phyloP scores from a whole-genome alignment of 768 basidiomycete species.

The Holtermannia corniformis region DNA sequence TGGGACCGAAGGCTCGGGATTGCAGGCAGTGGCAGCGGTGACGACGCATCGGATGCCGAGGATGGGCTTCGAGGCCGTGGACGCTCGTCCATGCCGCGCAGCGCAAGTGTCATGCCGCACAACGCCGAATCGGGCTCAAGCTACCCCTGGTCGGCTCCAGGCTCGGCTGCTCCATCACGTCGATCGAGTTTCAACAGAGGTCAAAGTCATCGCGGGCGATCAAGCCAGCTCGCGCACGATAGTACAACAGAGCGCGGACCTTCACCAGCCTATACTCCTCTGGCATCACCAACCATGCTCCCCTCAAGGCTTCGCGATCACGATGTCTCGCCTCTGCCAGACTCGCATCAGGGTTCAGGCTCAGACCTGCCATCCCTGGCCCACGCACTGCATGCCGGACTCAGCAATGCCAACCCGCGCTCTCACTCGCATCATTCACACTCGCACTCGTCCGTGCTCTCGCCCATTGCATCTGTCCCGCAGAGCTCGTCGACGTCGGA shows the following conservation, averaged over 20 bases:
- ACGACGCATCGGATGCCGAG: not conserved
- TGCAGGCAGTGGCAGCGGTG: not conserved
- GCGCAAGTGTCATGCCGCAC: conserved; percentile 26
- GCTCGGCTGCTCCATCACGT: conserved; percentile 21
- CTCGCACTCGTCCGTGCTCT: conserved; percentile 4
- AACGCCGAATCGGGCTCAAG: not conserved
- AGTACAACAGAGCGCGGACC: conserved; percentile 21
- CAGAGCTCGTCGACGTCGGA: conserved; percentile 14
- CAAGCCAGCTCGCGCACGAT: conserved; percentile 5
- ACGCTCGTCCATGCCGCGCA: conserved; percentile 7
- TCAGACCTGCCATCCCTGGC: not conserved
- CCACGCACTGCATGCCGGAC: not conserved
- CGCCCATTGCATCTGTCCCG: conserved; percentile 29
- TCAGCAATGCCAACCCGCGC: not conserved
- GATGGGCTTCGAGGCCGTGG: not conserved
- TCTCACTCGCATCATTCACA: not conserved
- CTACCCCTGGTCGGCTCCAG: conserved; percentile 1
- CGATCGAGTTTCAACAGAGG: conserved; percentile 11
- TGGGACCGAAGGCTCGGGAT: conserved; percentile 2
- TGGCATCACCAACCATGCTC: not conserved
- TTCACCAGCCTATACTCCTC: conserved; percentile 38
- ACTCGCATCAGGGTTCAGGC: not conserved
- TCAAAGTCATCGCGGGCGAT: not conserved
- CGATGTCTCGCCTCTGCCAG: not conserved
- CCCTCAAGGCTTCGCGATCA: not conserved